phyloP scores from a whole-genome alignment of 1,284 basidiomycete genomes.

The Leccinum insigne region DNA sequence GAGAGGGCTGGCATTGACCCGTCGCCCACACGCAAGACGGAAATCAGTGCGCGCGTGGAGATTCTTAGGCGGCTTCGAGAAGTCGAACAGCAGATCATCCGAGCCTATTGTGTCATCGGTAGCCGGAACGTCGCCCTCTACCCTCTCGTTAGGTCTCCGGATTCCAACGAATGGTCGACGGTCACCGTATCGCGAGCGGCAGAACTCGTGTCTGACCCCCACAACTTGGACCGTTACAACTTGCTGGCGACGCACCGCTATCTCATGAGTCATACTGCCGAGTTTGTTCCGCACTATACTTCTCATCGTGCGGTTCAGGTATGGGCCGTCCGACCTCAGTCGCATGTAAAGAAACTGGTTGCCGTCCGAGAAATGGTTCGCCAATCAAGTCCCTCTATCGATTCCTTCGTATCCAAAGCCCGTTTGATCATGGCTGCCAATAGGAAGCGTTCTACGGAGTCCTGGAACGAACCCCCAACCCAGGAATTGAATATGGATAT shows the following conservation, averaged over 20 bases:
- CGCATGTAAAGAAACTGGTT: constrained; percentile 59
- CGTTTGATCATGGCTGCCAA: constrained; percentile 40
- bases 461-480: constrained; percentile 35
- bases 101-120: constrained; percentile 38
- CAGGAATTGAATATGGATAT: constrained; percentile 33
- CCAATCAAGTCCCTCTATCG: constrained; percentile 43
- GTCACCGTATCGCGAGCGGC: constrained; percentile 54
- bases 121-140: constrained; percentile 42
- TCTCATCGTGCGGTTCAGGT: constrained; percentile 57
- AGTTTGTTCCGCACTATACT: constrained; percentile 64
- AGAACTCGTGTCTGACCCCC: constrained; percentile 36
- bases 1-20: constrained; percentile 47
- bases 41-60: constrained; percentile 57
- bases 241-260: constrained; percentile 74
- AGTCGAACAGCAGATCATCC: constrained; percentile 46
- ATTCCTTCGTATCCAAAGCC: constrained; percentile 61
- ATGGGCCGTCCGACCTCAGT: constrained; percentile 71
- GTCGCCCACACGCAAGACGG: constrained; percentile 28
- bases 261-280: constrained; percentile 62
- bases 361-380: constrained; percentile 55
- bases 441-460: constrained; percentile 31
- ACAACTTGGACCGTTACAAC: constrained; percentile 36
- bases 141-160: constrained; percentile 42
- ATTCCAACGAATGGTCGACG: constrained; percentile 51
- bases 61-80: constrained; percentile 54